Evolutionary conservation across 2,329 filamentous ascomycete genomes (phyloP), one percentile per base, ranked within the genome.

Genomic region (Fonsecaea nubica): DNA sequence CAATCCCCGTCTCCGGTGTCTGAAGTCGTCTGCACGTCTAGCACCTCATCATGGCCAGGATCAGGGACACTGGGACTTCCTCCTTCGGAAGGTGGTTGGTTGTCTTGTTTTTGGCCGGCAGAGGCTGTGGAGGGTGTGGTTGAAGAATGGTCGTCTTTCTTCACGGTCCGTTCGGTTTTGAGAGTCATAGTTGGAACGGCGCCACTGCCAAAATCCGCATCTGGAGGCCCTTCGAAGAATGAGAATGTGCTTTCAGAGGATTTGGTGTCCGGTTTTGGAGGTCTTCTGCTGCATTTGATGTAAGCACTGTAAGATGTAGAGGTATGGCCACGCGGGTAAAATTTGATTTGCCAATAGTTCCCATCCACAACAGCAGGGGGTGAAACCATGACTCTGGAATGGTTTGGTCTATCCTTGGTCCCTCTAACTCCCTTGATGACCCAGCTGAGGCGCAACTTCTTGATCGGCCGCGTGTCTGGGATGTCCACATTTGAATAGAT

Each of bases 281-380:
- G 75, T 12, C 85, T 82, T 18, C 80, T 81, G n/a, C 86, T 83
- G 73, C 86, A 88, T 73, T 88, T 86, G 40, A 89, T 77, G 71
- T 89, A 89, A 30, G 88, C 80, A 69, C 86, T 88, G 60, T 89
- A 74, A 36, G 85, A 85, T 45, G 84, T 82, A 2, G 84, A 83
- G 69, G 85, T 83, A 72, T 89, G 87, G 21, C 87, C 87, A 53
- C 82, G 82, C 2, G 87, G 87, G 70, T 86, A 89, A 73, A 89
- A 86, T 75, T 89, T 89, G 78, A 89, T 85, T 63, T 84, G 86
- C 87, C 87, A 89, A 74, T 88, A 86, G 67, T 85, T 83, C 21
- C 85, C 86, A 21, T 85, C 87, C 64, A 89, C 79, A 32, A 77
- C 82, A 10, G 86, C 83, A 5, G 81, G 74, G 0, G 82, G 84